Evolutionary conservation across 331 rosid species (phyloP).

Genomic region (Ulmus americana): DNA sequence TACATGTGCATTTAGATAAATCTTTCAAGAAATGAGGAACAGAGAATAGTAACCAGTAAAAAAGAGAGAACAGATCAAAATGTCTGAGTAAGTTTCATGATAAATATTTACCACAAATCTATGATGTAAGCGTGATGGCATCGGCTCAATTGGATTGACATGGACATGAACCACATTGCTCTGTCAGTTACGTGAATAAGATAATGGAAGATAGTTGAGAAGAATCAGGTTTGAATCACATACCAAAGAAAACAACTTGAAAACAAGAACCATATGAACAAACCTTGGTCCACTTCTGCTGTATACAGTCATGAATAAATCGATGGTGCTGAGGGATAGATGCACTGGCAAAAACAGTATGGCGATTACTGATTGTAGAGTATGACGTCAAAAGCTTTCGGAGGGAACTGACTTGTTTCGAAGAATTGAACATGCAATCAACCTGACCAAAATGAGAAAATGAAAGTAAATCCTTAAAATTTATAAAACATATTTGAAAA

Average conservation of each 20-base stretch:
- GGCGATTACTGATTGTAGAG: slow-evolving; percentile 62
- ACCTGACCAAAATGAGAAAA: slow-evolving; percentile 44
- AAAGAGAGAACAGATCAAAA: not conserved
- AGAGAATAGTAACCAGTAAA: not conserved
- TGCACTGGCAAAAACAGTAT: slow-evolving; percentile 92
- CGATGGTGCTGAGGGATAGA: slow-evolving; percentile 88
- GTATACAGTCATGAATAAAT: slow-evolving; percentile 72
- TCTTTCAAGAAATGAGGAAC: not conserved
- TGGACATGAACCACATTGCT: slow-evolving; percentile 74
- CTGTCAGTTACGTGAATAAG: slow-evolving; percentile 30
- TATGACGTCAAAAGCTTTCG: slow-evolving; percentile 77
- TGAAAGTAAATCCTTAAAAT: slow-evolving; percentile 1
- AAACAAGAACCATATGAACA: slow-evolving; percentile 27
- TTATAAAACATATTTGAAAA: not conserved
- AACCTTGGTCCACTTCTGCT: slow-evolving; percentile 97
- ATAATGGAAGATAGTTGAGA: not conserved
- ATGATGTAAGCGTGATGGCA: slow-evolving; percentile 71
- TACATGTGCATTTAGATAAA: slow-evolving; percentile 12
- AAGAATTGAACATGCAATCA: slow-evolving; percentile 82
- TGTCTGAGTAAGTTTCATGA: not conserved
- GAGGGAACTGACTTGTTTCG: slow-evolving; percentile 75
- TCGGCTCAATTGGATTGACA: slow-evolving; percentile 68
- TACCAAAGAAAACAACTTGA: not conserved
- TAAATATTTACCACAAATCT: slow-evolving; percentile 56
- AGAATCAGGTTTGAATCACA: slow-evolving; percentile 8